phyloP scores from a whole-genome alignment of 805 yeast genomes.

The Yarrowia sp. region DNA sequence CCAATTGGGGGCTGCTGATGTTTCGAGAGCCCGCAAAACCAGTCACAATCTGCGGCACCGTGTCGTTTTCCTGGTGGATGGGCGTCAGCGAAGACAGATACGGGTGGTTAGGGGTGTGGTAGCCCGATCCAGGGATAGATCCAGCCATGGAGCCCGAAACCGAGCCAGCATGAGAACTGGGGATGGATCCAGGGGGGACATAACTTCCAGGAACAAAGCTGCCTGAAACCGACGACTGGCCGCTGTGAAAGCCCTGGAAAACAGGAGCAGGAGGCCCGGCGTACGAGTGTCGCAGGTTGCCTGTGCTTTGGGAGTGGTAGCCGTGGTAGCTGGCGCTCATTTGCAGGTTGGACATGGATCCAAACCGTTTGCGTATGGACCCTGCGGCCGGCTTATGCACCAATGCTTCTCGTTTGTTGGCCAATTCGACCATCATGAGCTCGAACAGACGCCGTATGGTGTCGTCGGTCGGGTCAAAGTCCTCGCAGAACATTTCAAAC shows the following conservation, averaged over 20 bases:
- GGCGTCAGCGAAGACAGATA: constrained; percentile 29
- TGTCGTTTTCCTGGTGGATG: constrained; percentile 27
- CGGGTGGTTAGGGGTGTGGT: constrained; percentile 34
- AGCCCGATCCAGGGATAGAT: constrained; percentile 32
- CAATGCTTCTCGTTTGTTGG: constrained; percentile 36
- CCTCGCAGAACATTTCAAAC: constrained; percentile 36
- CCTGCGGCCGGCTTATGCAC: constrained; percentile 29
- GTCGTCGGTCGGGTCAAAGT: constrained; percentile 36
- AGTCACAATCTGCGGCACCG: constrained; percentile 27
- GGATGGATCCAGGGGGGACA: constrained; percentile 38
- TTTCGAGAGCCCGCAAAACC: constrained; percentile 36
- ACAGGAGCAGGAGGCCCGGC: constrained; percentile 16
- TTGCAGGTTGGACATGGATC: constrained; percentile 37
- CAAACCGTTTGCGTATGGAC: constrained; percentile 34
- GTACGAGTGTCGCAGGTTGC: constrained; percentile 20
- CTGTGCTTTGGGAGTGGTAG: constrained; percentile 29
- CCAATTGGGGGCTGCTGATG: constrained; percentile 33
- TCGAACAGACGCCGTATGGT: constrained; percentile 33
- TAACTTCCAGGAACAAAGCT: constrained; percentile 22
- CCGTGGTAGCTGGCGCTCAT: constrained; percentile 26
- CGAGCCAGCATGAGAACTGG: constrained; percentile 18
- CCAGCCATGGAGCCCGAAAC: constrained; percentile 24
- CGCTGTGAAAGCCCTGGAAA: constrained; percentile 31
- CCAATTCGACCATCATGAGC: constrained; percentile 38
- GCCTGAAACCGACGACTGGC: constrained; percentile 18